Conservation (phyloP, 805 yeast genomes). For the Yamadazyma sp. region DNA sequence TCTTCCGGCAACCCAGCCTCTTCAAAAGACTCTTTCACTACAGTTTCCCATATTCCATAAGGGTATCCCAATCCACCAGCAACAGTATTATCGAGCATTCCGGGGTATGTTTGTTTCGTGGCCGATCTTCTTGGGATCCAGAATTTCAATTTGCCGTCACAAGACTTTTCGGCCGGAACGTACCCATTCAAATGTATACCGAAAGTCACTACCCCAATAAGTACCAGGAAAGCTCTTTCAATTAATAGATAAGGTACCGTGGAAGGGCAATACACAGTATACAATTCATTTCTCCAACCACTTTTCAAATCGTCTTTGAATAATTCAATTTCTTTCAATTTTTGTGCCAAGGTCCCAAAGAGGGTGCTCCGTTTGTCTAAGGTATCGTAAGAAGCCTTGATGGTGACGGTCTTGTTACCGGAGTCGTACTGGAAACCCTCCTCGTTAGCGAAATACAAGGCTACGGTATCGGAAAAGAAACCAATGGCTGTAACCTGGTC, state of each 20-base stretch:
- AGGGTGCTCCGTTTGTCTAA: slow-evolving; percentile 41
- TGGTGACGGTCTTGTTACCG: slow-evolving; percentile 22
- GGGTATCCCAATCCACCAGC: slow-evolving; percentile 95
- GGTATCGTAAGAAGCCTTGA: slow-evolving; percentile 30
- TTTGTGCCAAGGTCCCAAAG: slow-evolving; percentile 43
- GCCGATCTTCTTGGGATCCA: slow-evolving; percentile 87
- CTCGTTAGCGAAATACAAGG: slow-evolving; percentile 19
- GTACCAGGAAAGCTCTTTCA: slow-evolving; percentile 79
- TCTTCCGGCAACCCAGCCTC: slow-evolving; percentile 77
- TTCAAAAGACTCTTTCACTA: slow-evolving; percentile 81
- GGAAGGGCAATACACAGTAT: slow-evolving; percentile 62
- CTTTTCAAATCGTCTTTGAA: slow-evolving; percentile 33
- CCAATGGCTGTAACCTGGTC: slow-evolving; percentile 30
- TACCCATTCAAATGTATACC: slow-evolving; percentile 90
- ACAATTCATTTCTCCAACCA: slow-evolving; percentile 88
- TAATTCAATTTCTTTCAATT: slow-evolving; percentile 34
- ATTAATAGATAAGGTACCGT: slow-evolving; percentile 60
- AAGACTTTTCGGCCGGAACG: slow-evolving; percentile 43
- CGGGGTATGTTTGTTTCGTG: slow-evolving; percentile 85
- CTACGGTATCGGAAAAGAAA: slow-evolving; percentile 26
- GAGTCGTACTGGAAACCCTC: slow-evolving; percentile 23
- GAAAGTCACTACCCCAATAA: slow-evolving; percentile 84
- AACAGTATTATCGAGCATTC: slow-evolving; percentile 87
- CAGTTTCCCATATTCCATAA: slow-evolving; percentile 69
- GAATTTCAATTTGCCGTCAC: slow-evolving; percentile 45